Conservation (phyloP, 2,329 filamentous ascomycete genomes). For the Pestalotiopsis sp. region DNA sequence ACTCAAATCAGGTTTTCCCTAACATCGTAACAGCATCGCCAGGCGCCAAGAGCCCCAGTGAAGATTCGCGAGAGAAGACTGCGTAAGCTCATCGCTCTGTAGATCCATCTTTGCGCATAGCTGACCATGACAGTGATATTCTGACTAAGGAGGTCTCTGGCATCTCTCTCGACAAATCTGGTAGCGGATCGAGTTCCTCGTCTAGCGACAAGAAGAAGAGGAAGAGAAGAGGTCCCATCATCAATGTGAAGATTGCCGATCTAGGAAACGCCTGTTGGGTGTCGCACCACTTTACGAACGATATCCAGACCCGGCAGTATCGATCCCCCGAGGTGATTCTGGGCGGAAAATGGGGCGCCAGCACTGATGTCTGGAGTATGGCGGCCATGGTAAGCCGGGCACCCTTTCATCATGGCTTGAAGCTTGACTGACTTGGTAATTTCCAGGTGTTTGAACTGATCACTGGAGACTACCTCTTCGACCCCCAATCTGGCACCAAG, state of each 20-base stretch:
- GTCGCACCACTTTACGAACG: slow-evolving; percentile 98
- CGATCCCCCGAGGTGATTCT: slow-evolving; percentile 96
- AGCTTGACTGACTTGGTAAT: not conserved
- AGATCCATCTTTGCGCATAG: slow-evolving; percentile 6
- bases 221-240: slow-evolving; percentile 64
- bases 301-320: slow-evolving; percentile 98
- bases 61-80: slow-evolving; percentile 88
- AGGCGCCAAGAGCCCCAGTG: slow-evolving; percentile 58
- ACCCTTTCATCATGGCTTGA: not conserved
- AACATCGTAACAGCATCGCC: slow-evolving; percentile 31
- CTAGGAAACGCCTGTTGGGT: slow-evolving; percentile 99
- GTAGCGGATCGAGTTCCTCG: slow-evolving; percentile 39
- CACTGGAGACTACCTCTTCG: slow-evolving; percentile 97
- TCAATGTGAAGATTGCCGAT: slow-evolving; percentile 98
- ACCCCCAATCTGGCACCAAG: slow-evolving; percentile 96
- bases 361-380: slow-evolving; percentile 99
- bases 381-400: slow-evolving; percentile 81
- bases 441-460: slow-evolving; percentile 91
- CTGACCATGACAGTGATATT: slow-evolving; percentile 65
- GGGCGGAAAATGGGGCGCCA: slow-evolving; percentile 98
- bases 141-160: slow-evolving; percentile 92
- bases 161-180: slow-evolving; percentile 84
- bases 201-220: slow-evolving; percentile 65
- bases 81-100: slow-evolving; percentile 65
- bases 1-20: slow-evolving; percentile 22